Percentiles rank a stretch among this genome's conserved stretches.
These are phyloP conservation scores for Cutaneotrichosporon sp. DNA, from an alignment of 1,284 basidiomycete species.

Conservation along the genomic window DNA sequence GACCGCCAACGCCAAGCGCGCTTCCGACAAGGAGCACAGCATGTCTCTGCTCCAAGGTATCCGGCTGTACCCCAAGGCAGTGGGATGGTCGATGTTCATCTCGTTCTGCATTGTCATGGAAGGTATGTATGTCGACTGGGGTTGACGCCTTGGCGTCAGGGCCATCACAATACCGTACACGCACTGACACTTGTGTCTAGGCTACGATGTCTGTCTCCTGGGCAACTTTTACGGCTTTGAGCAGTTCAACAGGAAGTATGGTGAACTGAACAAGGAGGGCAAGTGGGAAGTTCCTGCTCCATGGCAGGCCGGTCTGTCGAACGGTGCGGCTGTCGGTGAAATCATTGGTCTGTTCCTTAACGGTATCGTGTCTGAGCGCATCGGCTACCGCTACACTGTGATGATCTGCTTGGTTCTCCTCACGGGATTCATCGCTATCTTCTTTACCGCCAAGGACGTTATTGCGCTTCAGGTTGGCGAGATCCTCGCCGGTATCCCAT, in stretches of 20 bases:
- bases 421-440: conserved; percentile 38
- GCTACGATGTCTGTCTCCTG: conserved; percentile 42
- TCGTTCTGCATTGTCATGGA: conserved; percentile 52
- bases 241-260: conserved; percentile 44
- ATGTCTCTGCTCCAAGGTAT: conserved; percentile 45
- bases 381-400: conserved; percentile 43
- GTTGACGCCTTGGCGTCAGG: too few relatives aligned
- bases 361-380: conserved; percentile 46
- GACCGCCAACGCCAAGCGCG: conserved; percentile 9
- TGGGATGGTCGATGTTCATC: conserved; percentile 49
- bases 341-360: conserved; percentile 49
- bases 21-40: conserved; percentile 42
- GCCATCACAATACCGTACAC: not conserved
- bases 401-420: conserved; percentile 33
- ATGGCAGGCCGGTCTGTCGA: conserved; percentile 51
- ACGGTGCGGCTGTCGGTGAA: conserved; percentile 44
- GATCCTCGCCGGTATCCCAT: conserved; percentile 38
- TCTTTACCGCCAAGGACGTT: conserved; percentile 37
- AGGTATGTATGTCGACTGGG: conserved; percentile 21
- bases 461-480: conserved; percentile 33
- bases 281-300: conserved; percentile 48
- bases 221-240: conserved; percentile 45
- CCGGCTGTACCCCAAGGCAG: conserved; percentile 49
- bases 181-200: not conserved
- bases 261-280: conserved; percentile 32